phyloP scores from a whole-genome alignment of 23 red algal genomes.

The Gracilaria caudata region DNA sequence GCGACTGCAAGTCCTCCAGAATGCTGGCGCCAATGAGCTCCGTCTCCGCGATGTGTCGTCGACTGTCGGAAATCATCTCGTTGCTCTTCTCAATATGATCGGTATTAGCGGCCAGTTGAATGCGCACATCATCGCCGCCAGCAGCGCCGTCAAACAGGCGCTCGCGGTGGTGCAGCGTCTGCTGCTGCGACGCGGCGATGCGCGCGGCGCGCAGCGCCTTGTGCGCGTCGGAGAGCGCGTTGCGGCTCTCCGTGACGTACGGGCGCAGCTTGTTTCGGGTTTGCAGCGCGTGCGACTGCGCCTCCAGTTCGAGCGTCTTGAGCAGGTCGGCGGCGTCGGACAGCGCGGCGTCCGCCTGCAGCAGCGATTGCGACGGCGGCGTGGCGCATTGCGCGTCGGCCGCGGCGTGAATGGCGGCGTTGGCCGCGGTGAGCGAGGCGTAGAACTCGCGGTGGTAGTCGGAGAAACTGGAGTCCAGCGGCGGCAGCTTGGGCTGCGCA shows the following conservation, averaged over 20 bases:
- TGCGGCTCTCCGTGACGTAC: constrained; percentile 38
- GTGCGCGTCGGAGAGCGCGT: constrained; percentile 15
- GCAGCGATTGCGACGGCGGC: background rate
- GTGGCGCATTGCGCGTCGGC: background rate
- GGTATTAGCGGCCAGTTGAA: background rate
- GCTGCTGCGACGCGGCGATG: background rate
- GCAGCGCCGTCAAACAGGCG: background rate
- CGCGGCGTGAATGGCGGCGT: background rate
- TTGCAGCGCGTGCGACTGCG: constrained; percentile 10
- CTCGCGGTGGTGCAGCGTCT: background rate
- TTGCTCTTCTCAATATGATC: constrained; percentile 11
- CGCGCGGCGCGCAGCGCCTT: constrained; percentile 37
- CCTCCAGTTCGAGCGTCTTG: constrained; percentile 57
- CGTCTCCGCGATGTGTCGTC: constrained; percentile 69
- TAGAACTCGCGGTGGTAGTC: constrained; percentile 30
- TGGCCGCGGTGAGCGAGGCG: constrained; percentile 2
- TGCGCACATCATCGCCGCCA: constrained; percentile 1
- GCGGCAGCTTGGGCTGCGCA: constrained; percentile 5
- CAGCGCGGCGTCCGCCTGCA: background rate
- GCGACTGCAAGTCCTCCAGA: constrained; percentile 69
- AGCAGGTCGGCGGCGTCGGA: constrained; percentile 34
- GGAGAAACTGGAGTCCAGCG: constrained; percentile 17
- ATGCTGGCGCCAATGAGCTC: constrained; percentile 71
- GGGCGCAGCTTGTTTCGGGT: constrained; percentile 10
- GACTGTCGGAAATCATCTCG: constrained; percentile 50